Conservation (phyloP, 352 stramenopile species). For the Globisporangium heterothallicum region DNA sequence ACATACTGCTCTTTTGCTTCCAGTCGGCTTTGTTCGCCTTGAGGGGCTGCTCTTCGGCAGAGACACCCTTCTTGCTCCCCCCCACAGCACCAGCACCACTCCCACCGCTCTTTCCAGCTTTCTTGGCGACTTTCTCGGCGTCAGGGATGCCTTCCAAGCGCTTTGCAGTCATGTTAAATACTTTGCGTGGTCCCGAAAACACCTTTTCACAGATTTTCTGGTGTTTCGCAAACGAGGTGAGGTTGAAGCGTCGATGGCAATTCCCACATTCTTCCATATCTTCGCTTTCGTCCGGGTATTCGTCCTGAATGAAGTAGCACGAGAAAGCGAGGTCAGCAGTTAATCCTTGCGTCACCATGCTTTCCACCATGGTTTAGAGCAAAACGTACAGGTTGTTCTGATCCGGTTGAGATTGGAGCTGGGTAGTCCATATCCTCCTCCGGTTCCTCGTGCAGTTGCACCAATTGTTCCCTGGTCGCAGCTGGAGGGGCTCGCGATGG, state of each 20-base stretch:
- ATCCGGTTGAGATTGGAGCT: constrained; percentile 36
- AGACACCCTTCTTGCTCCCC: constrained; percentile 16
- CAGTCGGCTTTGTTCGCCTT: constrained; percentile 62
- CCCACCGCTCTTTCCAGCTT: constrained; percentile 24
- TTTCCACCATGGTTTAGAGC: too few species aligned
- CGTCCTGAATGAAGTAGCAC: constrained; percentile 24
- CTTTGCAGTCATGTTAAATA: constrained; percentile 83
- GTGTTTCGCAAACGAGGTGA: constrained; percentile 71
- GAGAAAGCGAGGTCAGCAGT: background rate
- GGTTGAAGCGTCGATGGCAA: constrained; percentile 82
- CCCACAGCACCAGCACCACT: constrained; percentile 4
- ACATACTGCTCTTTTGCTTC: constrained; percentile 83
- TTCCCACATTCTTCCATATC: constrained; percentile 71
- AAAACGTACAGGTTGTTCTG: constrained; percentile 29
- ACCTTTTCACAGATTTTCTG: constrained; percentile 85
- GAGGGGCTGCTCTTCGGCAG: constrained; percentile 46
- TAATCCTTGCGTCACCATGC: background rate
- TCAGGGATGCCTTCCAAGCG: constrained; percentile 57
- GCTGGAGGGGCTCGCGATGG: constrained; percentile 12
- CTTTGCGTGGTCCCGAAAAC: constrained; percentile 76
- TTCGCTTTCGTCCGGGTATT: constrained; percentile 42
- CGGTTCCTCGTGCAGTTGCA: constrained; percentile 29
- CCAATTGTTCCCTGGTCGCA: constrained; percentile 15
- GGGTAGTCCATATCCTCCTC: constrained; percentile 24
- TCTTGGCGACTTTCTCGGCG: constrained; percentile 59